Evolutionary conservation across 148 eudicot genomes (phyloP).

Genomic region (Salicornia ramosissima): DNA sequence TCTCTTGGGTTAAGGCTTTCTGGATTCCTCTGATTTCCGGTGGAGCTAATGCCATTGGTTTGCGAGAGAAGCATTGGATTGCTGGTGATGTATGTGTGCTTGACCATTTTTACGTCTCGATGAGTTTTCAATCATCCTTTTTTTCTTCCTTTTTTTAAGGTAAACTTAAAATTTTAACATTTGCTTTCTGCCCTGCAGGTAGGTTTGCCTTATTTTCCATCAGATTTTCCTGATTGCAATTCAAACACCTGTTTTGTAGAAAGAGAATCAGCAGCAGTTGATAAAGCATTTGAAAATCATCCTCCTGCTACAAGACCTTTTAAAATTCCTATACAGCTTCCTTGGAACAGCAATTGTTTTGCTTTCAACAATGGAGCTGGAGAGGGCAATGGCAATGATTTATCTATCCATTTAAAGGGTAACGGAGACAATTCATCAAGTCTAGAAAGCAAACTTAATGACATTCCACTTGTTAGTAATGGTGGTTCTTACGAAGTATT

Average conservation of each 20-base stretch:
- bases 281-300: constrained; percentile 33
- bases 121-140: constrained; percentile 2
- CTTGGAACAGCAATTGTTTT: constrained; percentile 55
- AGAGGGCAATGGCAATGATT: constrained; percentile 17
- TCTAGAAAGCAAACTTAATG: constrained; percentile 12
- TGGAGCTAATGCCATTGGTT: constrained; percentile 84
- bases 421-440: constrained; percentile 13
- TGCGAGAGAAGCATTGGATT: constrained; percentile 90
- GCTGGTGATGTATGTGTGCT: constrained; percentile 56
- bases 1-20: constrained; percentile 80
- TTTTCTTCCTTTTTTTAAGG: no score
- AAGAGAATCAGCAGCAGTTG: constrained; percentile 37
- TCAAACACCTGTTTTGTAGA: constrained; percentile 52
- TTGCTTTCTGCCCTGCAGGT: constrained; percentile 40
- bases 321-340: constrained; percentile 57
- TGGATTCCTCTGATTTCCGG: constrained; percentile 65
- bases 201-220: constrained; percentile 71
- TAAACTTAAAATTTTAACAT: no score
- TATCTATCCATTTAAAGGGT: constrained; percentile 1
- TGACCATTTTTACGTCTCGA: background rate
- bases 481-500: constrained; percentile 29
- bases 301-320: constrained; percentile 53
- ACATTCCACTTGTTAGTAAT: background rate
- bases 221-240: constrained; percentile 76
- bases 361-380: constrained; percentile 16